A percentile compares a stretch with the other conserved stretches of the same genome.
Conservation (phyloP, 305 asterid genomes). For the Ilex paraguariensis region DNA sequence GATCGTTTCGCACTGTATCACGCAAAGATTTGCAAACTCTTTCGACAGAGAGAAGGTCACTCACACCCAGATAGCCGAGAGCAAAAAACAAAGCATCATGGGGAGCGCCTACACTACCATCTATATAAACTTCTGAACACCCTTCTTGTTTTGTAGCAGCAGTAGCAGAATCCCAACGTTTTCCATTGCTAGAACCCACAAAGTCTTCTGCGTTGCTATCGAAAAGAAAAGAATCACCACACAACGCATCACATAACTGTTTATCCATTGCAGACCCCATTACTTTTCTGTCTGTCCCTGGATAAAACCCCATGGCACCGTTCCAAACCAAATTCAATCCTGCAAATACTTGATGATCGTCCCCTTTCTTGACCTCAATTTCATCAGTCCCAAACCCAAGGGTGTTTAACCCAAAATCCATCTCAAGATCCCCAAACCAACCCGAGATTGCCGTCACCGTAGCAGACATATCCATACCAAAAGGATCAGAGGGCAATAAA, state of each 20-base stretch:
- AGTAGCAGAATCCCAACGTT: slow-evolving; percentile 22
- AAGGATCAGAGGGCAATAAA: slow-evolving; percentile 53
- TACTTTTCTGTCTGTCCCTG: slow-evolving; percentile 19
- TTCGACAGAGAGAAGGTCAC: slow-evolving; percentile 65
- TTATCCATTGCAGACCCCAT: slow-evolving; percentile 11
- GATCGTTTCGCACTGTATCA: slow-evolving; percentile 52
- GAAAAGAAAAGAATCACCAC: slow-evolving; percentile 15
- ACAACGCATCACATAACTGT: slow-evolving; percentile 19
- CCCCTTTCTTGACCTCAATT: slow-evolving; percentile 20
- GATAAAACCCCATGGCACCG: slow-evolving; percentile 24
- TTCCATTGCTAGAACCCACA: slow-evolving; percentile 43
- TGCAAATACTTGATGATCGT: slow-evolving; percentile 27
- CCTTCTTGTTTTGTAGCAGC: slow-evolving; percentile 16
- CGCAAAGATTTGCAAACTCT: slow-evolving; percentile 63
- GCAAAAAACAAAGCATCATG: slow-evolving; percentile 48
- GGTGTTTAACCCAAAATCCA: slow-evolving; percentile 25
- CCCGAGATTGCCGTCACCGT: slow-evolving; percentile 36
- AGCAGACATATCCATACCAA: slow-evolving; percentile 49
- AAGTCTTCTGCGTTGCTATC: slow-evolving; percentile 31
- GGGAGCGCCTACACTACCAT: slow-evolving; percentile 36
- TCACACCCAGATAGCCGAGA: slow-evolving; percentile 49
- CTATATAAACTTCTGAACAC: slow-evolving; percentile 13
- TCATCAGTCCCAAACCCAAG: slow-evolving; percentile 31
- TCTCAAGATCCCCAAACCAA: slow-evolving; percentile 42
- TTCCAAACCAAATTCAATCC: slow-evolving; percentile 39